Base-by-base conservation (phyloP, 108 stramenopile genomes). In the Nitzschia sp. region DNA sequence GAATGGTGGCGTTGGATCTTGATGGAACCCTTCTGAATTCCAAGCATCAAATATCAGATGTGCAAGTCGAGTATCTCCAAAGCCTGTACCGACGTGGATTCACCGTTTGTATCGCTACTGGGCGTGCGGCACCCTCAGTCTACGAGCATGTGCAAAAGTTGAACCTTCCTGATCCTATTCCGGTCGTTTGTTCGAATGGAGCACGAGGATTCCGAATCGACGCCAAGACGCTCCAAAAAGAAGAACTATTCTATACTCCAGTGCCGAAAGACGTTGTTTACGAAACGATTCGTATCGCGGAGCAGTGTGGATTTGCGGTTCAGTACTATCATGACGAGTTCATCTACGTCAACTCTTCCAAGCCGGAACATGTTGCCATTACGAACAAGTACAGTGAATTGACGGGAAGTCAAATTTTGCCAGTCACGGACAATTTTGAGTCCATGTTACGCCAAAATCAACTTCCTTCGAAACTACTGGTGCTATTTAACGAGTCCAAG, bases 101-200 rank as follows among this genome's bases (percentile, higher is more conserved):
- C 42, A 56, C 30, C 29, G 54, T 91, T 51, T 53, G 54, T 35
- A 70, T 91, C 59, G 86, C 86, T 0, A 91, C 90, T n/a, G 90
- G 90, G 13, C 57, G 86, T 65, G 63, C 75, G 6, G 64, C 79
- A 59, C 55, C 77, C 3, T 66, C 76, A 25, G 65, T 70, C 8
- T 78, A 75, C 54, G 72, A 81, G 28, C 54, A 66, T 31, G 78
- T 78, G 0, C 25, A 35, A 24, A 27, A 66, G 23, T 67, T 83
- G 51, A 54, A 78, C 54, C 36, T 81, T 8, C 62, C 76, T 9
- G 33, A 71, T 23, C 70, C 67, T 2, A 35, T 68, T 18, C 83
- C 86, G 26, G 68, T 87, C 0, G 81, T 87, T 0, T 82, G 81
- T 55, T 80, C 76, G 0, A 87, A 87, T 60, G 86, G 86, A 45